Base-by-base conservation (phyloP, 176 grass and related monocot species). In the Hsuehochloa calcarea region DNA sequence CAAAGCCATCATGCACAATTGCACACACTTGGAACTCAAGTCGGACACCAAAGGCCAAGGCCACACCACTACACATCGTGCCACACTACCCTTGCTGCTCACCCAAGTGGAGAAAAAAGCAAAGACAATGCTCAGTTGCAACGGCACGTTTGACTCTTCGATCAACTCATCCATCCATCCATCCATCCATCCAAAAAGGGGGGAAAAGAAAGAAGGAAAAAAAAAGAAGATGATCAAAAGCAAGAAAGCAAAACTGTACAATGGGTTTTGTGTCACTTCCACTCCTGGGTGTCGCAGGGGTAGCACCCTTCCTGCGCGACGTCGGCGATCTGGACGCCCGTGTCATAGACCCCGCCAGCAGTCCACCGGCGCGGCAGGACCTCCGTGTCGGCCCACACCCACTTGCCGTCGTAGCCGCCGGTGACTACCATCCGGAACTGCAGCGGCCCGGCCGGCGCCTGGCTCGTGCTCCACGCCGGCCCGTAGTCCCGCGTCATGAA, bases 371-470 rank as follows among this genome's bases (percentile, higher is more conserved):
- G 68, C 16, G 95, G 92, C 44, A 97, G 86, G 31, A 97, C 92
- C 87, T 89, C 92, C 41, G 60, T 11, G 50, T 92, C 92, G 0
- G 90, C 87, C 90, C 90, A 87, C 84, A 94, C 81, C 92, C 95
- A 97, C 70, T 92, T 94, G 38, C 95, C 92, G 70, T 90, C 89
- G 68, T 83, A 92, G 3, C 95, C 95, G 29, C 86, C 90, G 3
- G 92, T 97, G 15, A 97, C 95, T 67, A 92, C 92, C 67, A 97
- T 40, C 56, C 90, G 65, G 55, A 97, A 41, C 79, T 92, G 88
- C 49, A 97, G 85, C 68, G 92, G 90, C 46, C 78, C 90, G 25
- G 58, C 29, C 17, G 95, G 92, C 46, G 92, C 90, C 72, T 87
- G 87, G 9, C 47, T 27, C 19, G 83, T 97, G 80, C 88, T 94